These are phyloP conservation scores for Pyrenopolyporus hunteri DNA, from an alignment of 495 filamentous ascomycete genomes.

Conservation along the genomic window DNA sequence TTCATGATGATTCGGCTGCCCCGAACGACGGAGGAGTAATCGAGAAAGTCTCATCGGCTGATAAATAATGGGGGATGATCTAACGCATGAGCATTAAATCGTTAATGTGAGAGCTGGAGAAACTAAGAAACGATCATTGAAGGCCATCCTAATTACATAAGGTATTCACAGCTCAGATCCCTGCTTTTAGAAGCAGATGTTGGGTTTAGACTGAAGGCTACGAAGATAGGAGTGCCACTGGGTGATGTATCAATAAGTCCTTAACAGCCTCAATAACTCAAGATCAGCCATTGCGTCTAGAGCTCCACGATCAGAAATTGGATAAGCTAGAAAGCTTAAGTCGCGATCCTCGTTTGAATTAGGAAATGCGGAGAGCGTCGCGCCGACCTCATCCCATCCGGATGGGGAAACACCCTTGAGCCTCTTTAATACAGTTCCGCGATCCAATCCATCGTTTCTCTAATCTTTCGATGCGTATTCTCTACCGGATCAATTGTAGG, in stretches of 20 bases:
- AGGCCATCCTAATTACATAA: neutral
- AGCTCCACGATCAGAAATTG: slow-evolving; percentile 5
- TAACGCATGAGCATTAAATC: neutral
- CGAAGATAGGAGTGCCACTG: neutral
- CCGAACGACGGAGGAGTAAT: slow-evolving; percentile 1
- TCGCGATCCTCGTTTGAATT: slow-evolving; percentile 3
- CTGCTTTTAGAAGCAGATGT: neutral
- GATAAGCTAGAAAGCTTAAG: slow-evolving; percentile 8
- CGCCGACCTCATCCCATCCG: slow-evolving; percentile 34
- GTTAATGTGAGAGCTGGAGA: neutral
- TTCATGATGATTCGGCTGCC: slow-evolving; percentile 43
- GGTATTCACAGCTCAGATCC: neutral
- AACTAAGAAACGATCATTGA: neutral
- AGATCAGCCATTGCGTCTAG: neutral
- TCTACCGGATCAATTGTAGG: neutral
- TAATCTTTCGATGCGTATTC: slow-evolving; percentile 6
- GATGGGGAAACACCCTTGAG: slow-evolving; percentile 19
- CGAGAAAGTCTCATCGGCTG: slow-evolving; percentile 9
- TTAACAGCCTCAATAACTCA: neutral
- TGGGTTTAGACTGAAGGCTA: neutral
- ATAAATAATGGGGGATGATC: neutral
- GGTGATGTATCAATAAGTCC: slow-evolving; percentile 3
- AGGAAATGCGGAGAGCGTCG: slow-evolving; percentile 31
- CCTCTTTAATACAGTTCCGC: slow-evolving; percentile 7
- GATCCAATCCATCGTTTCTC: neutral